Evolutionary conservation across 306 rosid species (phyloP).

Genomic region (Senna siamea): DNA sequence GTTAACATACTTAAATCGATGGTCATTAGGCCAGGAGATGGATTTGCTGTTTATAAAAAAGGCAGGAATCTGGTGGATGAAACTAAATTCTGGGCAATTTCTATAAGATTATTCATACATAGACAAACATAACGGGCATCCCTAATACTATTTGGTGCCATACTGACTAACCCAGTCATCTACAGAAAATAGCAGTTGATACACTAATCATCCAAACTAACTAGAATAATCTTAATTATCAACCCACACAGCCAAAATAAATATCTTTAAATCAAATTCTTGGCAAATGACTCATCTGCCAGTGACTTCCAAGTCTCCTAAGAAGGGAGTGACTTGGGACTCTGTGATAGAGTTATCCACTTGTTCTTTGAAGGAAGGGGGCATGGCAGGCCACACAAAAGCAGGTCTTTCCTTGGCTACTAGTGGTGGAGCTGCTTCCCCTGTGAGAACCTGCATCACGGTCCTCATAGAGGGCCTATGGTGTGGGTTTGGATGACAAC

Average conservation of each 20-base stretch:
- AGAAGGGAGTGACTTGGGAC: constrained; percentile 39
- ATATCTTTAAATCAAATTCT: too few species aligned
- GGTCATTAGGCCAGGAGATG: too few species aligned
- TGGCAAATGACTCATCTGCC: constrained; percentile 50
- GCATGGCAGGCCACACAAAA: constrained; percentile 76
- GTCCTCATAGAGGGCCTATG: constrained; percentile 68
- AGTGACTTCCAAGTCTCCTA: constrained; percentile 37
- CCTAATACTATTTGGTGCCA: too few species aligned
- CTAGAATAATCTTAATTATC: constrained; percentile 19
- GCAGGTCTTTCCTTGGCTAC: constrained; percentile 62
- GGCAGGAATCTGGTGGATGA: too few species aligned
- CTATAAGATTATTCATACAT: neutral
- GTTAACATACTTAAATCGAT: too few species aligned
- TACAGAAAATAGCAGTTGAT: neutral
- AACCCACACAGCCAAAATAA: neutral
- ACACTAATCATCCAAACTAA: neutral
- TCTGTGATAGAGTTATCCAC: constrained; percentile 21
- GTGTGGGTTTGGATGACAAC: constrained; percentile 86
- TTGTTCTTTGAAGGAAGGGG: constrained; percentile 51
- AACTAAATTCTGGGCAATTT: too few species aligned
- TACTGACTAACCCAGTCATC: neutral
- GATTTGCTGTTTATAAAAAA: too few species aligned
- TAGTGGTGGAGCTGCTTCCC: constrained; percentile 56
- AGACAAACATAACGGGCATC: neutral
- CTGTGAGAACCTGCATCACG: constrained; percentile 62